Percentiles rank a stretch among this genome's conserved stretches.
Conservation (phyloP, 2,329 filamentous ascomycete genomes). For the Colletotrichum destructivum region DNA sequence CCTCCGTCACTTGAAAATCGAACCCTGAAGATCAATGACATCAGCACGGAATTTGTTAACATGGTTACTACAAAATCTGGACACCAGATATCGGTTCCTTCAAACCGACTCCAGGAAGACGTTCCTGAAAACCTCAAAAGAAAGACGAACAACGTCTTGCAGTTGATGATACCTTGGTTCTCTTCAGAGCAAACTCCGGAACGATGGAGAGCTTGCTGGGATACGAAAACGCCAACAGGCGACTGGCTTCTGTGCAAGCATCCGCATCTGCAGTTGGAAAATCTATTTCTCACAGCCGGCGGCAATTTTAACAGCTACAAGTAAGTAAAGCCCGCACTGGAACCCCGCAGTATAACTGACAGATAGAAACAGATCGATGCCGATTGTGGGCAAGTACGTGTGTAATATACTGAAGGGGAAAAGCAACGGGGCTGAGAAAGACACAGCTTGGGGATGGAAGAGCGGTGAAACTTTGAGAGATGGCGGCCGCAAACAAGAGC, state of each 20-base stretch:
- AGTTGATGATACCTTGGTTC: conserved; percentile 11
- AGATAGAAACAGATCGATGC: conserved; percentile 8
- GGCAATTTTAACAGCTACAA: conserved; percentile 36
- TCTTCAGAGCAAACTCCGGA: neutral
- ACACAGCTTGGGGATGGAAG: conserved; percentile 30
- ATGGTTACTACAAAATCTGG: conserved; percentile 7
- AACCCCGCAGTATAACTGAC: neutral
- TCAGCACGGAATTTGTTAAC: conserved; percentile 28
- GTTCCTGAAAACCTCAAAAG: conserved; percentile 13
- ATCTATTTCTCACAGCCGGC: conserved; percentile 19
- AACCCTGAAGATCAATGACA: conserved; percentile 30
- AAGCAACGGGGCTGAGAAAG: conserved; percentile 17
- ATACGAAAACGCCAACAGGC: conserved; percentile 21
- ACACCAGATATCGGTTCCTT: conserved; percentile 9
- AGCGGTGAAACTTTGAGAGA: neutral
- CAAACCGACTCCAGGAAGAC: neutral
- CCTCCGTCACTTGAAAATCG: conserved; percentile 26
- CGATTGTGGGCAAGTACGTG: conserved; percentile 24
- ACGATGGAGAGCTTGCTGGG: conserved; percentile 31
- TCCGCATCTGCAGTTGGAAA: conserved; percentile 4
- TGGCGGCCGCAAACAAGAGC: neutral
- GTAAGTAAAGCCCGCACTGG: neutral
- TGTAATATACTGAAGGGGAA: conserved; percentile 15
- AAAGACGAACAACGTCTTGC: neutral
- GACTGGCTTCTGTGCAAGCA: conserved; percentile 32